Conservation (phyloP, 2,329 filamentous ascomycete genomes). For the Ophiostoma montium region DNA sequence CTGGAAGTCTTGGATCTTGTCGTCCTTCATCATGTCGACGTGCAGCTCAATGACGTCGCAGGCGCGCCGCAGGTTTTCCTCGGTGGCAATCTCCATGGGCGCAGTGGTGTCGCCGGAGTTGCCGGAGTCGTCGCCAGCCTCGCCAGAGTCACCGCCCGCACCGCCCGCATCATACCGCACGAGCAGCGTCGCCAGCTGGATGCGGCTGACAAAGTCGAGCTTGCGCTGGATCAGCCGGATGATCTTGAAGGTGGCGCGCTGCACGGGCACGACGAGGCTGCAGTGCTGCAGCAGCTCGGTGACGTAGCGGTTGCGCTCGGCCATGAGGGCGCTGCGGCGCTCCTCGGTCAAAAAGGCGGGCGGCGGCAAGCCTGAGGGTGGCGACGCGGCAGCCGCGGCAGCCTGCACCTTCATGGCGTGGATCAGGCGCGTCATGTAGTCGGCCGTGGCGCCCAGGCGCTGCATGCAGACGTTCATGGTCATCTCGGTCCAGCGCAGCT, state of each 20-base stretch:
- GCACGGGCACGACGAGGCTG: constrained; percentile 33
- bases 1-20: constrained; percentile 23
- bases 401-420: constrained; percentile 18
- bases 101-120: neutral
- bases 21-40: constrained; percentile 20
- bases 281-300: constrained; percentile 33
- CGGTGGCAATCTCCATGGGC: constrained; percentile 8
- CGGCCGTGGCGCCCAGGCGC: constrained; percentile 23
- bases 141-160: no score
- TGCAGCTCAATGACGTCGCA: constrained; percentile 21
- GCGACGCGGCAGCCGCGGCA: neutral
- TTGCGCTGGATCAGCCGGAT: constrained; percentile 16
- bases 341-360: constrained; percentile 6
- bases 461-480: constrained; percentile 36
- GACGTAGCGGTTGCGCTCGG: constrained; percentile 25
- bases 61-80: constrained; percentile 19
- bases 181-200: constrained; percentile 11
- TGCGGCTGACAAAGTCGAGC: constrained; percentile 18
- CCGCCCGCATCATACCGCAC: no score
- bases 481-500: constrained; percentile 38
- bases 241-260: constrained; percentile 16
- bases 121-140: no score
- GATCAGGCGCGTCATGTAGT: constrained; percentile 29
- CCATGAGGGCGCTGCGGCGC: constrained; percentile 6
- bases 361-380: neutral